Conservation (phyloP, 257 asterid species). For the Nicotiana undulata region DNA sequence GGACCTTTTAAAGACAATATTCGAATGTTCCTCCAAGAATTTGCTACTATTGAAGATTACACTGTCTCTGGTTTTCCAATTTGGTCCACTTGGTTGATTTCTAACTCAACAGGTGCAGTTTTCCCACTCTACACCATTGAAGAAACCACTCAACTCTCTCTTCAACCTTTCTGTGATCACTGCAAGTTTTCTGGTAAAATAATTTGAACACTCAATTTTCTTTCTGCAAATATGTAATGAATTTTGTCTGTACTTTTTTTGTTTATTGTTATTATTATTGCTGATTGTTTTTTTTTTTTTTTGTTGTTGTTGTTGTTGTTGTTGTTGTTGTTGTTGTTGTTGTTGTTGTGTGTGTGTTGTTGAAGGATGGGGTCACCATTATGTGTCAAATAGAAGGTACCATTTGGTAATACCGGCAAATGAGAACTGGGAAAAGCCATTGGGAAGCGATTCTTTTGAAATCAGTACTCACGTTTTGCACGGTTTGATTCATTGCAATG, state of each 20-base stretch:
- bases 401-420: slow-evolving; percentile 57
- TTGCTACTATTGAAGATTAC: slow-evolving; percentile 37
- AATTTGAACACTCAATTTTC: background rate
- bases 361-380: slow-evolving; percentile 94
- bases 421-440: slow-evolving; percentile 34
- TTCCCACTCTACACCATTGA: slow-evolving; percentile 55
- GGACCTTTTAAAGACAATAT: slow-evolving; percentile 57
- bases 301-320: too few species aligned
- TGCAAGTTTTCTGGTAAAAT: slow-evolving; percentile 57
- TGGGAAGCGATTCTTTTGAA: slow-evolving; percentile 32
- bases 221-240: background rate
- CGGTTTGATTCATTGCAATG: slow-evolving; percentile 76
- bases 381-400: slow-evolving; percentile 61
- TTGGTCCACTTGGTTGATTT: slow-evolving; percentile 44
- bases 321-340: too few species aligned
- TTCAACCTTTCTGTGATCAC: slow-evolving; percentile 49
- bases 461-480: slow-evolving; percentile 38
- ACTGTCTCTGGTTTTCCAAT: slow-evolving; percentile 38
- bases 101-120: slow-evolving; percentile 27
- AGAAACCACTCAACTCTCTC: slow-evolving; percentile 48
- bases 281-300: background rate
- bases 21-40: slow-evolving; percentile 41
- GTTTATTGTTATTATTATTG: background rate
- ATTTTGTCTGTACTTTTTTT: background rate
- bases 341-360: too few species aligned